Conservation (phyloP, 225 moss, liverwort and hornwort species). For the Pseudoscleropodium purum region DNA sequence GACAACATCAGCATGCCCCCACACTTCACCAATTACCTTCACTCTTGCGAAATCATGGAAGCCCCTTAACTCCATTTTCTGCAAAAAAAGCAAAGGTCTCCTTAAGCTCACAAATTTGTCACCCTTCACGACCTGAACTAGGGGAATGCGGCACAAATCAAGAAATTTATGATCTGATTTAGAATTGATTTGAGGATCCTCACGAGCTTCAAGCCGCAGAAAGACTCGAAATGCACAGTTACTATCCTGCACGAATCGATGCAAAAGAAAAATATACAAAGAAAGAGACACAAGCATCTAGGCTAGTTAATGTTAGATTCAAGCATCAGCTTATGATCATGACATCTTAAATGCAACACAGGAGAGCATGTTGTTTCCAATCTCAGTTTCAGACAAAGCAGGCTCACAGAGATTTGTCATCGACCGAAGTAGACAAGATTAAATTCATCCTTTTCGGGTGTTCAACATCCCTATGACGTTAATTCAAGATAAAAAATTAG, state of each 20-base stretch:
- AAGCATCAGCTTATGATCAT: background rate
- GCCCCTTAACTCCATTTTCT: slow-evolving; percentile 26
- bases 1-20: background rate
- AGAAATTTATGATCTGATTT: background rate
- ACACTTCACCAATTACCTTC: slow-evolving; percentile 7
- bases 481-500: background rate
- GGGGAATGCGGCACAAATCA: background rate
- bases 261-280: background rate
- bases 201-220: background rate
- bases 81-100: background rate
- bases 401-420: background rate
- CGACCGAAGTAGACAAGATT: background rate
- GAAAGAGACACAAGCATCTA: background rate
- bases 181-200: background rate
- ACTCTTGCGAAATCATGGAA: slow-evolving; percentile 3
- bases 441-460: background rate
- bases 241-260: background rate
- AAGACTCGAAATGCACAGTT: background rate
- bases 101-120: slow-evolving; percentile 5
- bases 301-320: background rate
- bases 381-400: background rate
- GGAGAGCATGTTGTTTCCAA: background rate
- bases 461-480: background rate
- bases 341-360: background rate
- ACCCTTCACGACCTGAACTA: background rate